Evolutionary conservation across 2,329 filamentous ascomycete genomes (phyloP).

Genomic region (Penicillium sp.): DNA sequence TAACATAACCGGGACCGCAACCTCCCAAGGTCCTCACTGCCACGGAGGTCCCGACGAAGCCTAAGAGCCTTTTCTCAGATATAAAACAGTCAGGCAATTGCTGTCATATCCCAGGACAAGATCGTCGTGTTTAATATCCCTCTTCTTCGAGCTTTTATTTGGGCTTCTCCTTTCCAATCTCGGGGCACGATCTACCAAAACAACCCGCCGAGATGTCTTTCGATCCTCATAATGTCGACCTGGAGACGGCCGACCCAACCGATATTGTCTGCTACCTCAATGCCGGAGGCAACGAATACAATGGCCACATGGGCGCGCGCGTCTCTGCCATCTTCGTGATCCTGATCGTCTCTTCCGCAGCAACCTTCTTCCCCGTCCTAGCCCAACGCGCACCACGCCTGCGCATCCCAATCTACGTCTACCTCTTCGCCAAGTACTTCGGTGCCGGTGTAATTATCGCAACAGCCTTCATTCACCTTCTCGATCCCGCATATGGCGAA

Average conservation of each 20-base stretch:
- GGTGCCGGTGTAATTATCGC: slow-evolving; percentile 49
- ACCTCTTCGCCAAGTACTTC: slow-evolving; percentile 50
- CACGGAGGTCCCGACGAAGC: slow-evolving; percentile 9
- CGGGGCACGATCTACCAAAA: background rate
- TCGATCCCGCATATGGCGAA: slow-evolving; percentile 46
- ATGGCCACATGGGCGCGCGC: slow-evolving; percentile 48
- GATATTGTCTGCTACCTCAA: slow-evolving; percentile 54
- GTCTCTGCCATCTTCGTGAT: slow-evolving; percentile 48
- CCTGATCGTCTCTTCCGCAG: slow-evolving; percentile 40
- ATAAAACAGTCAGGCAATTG: slow-evolving; percentile 5
- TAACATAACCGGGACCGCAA: slow-evolving; percentile 10
- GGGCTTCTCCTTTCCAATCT: background rate
- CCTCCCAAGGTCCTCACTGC: slow-evolving; percentile 21
- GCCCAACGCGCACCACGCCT: slow-evolving; percentile 41
- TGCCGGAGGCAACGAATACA: slow-evolving; percentile 51
- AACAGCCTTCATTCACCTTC: slow-evolving; percentile 49
- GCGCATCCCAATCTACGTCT: slow-evolving; percentile 44
- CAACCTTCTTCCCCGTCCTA: slow-evolving; percentile 49
- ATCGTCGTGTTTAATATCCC: background rate
- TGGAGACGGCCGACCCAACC: slow-evolving; percentile 42
- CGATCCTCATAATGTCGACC: slow-evolving; percentile 46
- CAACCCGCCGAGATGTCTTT: slow-evolving; percentile 22
- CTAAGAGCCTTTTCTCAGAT: slow-evolving; percentile 3
- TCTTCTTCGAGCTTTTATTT: background rate
- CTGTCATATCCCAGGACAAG: background rate